These are phyloP conservation scores for Tylopilus sp. DNA, from an alignment of 1,284 basidiomycete genomes.

Conservation along the genomic window DNA sequence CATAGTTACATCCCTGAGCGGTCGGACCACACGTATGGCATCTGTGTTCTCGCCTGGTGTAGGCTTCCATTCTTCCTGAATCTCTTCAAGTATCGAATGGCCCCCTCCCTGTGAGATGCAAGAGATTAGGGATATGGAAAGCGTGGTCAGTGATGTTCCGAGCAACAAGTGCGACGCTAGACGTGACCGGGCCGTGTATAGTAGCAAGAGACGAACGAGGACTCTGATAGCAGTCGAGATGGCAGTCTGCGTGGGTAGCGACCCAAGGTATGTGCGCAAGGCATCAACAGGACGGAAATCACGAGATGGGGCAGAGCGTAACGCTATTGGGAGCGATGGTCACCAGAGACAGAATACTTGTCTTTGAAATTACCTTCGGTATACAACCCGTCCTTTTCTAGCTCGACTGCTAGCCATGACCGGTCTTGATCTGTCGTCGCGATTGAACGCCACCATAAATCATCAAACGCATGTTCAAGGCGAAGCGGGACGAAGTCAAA, in stretches of 20 bases:
- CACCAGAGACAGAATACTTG: background rate
- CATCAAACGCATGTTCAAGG: constrained; percentile 68
- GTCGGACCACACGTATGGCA: constrained; percentile 56
- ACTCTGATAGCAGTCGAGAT: constrained; percentile 58
- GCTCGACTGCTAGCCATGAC: constrained; percentile 39
- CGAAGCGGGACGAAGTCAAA: constrained; percentile 58
- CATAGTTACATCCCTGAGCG: constrained; percentile 70
- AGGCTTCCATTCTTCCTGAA: constrained; percentile 57
- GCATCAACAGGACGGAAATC: constrained; percentile 38
- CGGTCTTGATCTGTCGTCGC: constrained; percentile 29
- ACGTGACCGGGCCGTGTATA: constrained; percentile 56
- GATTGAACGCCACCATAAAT: constrained; percentile 56
- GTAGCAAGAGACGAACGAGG: constrained; percentile 66
- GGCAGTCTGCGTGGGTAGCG: constrained; percentile 76
- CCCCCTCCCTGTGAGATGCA: constrained; percentile 78
- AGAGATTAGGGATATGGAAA: constrained; percentile 74
- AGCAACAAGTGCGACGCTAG: constrained; percentile 70
- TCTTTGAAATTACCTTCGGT: constrained; percentile 24
- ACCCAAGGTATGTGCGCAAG: constrained; percentile 57
- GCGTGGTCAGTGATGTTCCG: constrained; percentile 77
- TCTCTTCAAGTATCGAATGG: constrained; percentile 68
- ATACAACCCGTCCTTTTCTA: constrained; percentile 46
- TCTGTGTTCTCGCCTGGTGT: background rate
- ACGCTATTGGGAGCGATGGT: constrained; percentile 28
- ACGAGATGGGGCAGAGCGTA: constrained; percentile 25